Conservation (phyloP, 2,329 filamentous ascomycete genomes). For the Colletotrichum tofieldiae region DNA sequence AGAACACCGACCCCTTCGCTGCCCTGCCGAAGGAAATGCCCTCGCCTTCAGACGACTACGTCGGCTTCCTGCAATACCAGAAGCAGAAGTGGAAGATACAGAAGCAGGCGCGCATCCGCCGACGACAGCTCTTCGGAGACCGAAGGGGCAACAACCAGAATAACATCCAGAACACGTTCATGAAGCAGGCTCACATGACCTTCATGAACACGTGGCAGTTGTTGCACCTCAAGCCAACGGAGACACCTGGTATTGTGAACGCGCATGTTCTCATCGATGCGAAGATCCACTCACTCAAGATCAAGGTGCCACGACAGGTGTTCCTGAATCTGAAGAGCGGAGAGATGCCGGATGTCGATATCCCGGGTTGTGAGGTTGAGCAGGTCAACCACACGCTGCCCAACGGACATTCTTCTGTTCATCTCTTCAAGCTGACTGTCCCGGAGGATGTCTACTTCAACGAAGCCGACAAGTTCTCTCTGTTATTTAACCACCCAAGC, state of each 20-base stretch:
- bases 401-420: constrained; percentile 93
- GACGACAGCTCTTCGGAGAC: constrained; percentile 94
- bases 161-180: constrained; percentile 81
- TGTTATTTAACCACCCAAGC: constrained; percentile 91
- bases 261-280: constrained; percentile 94
- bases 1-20: constrained; percentile 83
- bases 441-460: constrained; percentile 89
- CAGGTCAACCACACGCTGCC: constrained; percentile 95
- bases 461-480: constrained; percentile 85
- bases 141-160: constrained; percentile 77
- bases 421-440: constrained; percentile 95
- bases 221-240: constrained; percentile 86
- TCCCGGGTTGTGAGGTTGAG: constrained; percentile 89
- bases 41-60: constrained; percentile 87
- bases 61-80: constrained; percentile 91
- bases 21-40: constrained; percentile 89
- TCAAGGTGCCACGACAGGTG: constrained; percentile 90
- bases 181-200: constrained; percentile 90
- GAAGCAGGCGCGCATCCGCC: constrained; percentile 86
- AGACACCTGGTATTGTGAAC: constrained; percentile 87
- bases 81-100: constrained; percentile 99
- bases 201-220: constrained; percentile 97
- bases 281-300: constrained; percentile 89
- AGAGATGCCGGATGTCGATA: constrained; percentile 89
- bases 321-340: constrained; percentile 93